Base-by-base conservation (phyloP, 306 rosid species). In the Dalbergia oliveri region DNA sequence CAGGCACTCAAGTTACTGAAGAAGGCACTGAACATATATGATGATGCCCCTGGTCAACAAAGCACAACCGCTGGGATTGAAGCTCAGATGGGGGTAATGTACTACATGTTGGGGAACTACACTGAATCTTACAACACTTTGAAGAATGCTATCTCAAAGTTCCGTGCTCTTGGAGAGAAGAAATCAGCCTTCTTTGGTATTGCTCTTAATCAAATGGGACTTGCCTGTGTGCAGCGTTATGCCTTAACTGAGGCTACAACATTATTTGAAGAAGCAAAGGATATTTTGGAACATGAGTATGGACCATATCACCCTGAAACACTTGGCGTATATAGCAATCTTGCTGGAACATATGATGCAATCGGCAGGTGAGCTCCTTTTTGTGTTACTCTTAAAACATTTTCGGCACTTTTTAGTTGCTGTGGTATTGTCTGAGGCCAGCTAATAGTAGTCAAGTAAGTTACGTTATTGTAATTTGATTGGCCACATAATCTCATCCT, bases 251-350 rank as follows among this genome's bases (percentile, higher is more conserved):
- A 96, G 81, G 99, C 99, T 61, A 84, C 80, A 12, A 88, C 82
- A 66, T 87, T 91, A 31, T 96, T 96, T 71, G 97, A 93, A 87
- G 99, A 96, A 88, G 96, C 99, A 76, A 89, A 84, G 89, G 81
- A 37, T 77, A 66, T 91, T 79, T 85, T 96, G 86, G 98, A 93
- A 79, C 89, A 86, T 16, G 97, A 89, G 79, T 90, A 80, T 15
- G 99, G 99, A n/a, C 97, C 97, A 1, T 91, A 90, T 85, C 99
- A 96, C 87, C 93, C 94, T 31, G 99, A 96, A 44, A 96, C 99
- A 0, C 97, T 96, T 33, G 99, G 99, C 10, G 92, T 93, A 3
- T 93, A 83, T 76, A 90, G 99, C 86, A 96, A 96, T 84, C 98
- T 96, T 64, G 98, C 99, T 37, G 98, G 93, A 76, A 87, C 99